Percentiles rank a stretch among this genome's conserved stretches.
These are phyloP conservation scores for Hymenoscyphus repandus DNA, from an alignment of 2,329 filamentous ascomycete genomes.

Conservation along the genomic window DNA sequence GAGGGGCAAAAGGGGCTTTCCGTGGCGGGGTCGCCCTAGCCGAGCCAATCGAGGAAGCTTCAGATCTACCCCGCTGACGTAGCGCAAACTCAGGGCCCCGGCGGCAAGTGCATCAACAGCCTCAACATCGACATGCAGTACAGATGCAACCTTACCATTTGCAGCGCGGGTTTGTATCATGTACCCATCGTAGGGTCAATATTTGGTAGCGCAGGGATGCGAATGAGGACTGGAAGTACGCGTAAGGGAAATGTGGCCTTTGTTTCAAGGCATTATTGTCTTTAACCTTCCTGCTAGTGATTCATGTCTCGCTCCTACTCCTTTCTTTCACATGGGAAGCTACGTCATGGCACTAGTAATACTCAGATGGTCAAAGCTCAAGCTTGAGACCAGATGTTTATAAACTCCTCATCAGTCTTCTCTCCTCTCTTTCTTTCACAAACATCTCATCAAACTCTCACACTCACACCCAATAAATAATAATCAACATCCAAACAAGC, in stretches of 20 bases:
- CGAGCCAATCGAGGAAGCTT: slow-evolving; percentile 11
- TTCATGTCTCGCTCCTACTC: neutral
- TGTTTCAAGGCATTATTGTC: no score
- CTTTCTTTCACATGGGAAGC: neutral
- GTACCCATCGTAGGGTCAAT: no score
- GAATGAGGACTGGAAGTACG: no score
- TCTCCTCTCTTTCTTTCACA: slow-evolving; percentile 5
- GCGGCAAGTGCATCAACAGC: neutral
- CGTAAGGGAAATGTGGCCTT: no score
- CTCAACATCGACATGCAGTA: neutral
- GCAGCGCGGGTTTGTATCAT: no score
- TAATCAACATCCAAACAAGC: slow-evolving; percentile 15
- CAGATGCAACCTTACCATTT: no score
- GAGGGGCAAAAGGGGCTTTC: no score
- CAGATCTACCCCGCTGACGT: slow-evolving; percentile 18
- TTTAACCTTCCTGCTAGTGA: neutral
- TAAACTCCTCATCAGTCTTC: slow-evolving; percentile 12
- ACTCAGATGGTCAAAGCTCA: neutral
- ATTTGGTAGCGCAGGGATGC: no score
- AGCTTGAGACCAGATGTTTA: slow-evolving; percentile 3
- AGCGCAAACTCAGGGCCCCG: neutral
- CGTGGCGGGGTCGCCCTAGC: neutral
- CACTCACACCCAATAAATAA: slow-evolving; percentile 13
- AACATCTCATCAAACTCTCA: slow-evolving; percentile 7
- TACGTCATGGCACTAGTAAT: neutral